Base-by-base conservation (phyloP, 2,329 filamentous ascomycete genomes). In the Sarocladium oryzae region DNA sequence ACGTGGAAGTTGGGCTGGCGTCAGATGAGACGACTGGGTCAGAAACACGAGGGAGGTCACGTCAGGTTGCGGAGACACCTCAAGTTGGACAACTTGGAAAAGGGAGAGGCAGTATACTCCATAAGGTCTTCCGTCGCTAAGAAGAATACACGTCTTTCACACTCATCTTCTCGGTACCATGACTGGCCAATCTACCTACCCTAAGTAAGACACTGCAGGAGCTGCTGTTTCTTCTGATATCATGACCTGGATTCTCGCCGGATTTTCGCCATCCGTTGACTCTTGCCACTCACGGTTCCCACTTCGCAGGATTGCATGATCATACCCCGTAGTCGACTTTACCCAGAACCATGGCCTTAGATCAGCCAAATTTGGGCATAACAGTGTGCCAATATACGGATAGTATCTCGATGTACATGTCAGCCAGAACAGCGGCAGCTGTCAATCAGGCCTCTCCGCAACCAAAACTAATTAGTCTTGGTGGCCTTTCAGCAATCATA, bases 101-200 rank as follows among this genome's bases (percentile, higher is more conserved):
- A 51, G 57, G 60, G 30, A 61, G 65, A 23, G 61, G 61, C 15
- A 60, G 62, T 20, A 53, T 69, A 48, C 58, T 70, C 18, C 66
- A 62, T 36, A 69, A 69, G 58, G 64, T 69, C 55, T 67, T 69
- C 40, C 58, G 66, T 49, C 60, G 64, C 51, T 54, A 55, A 53
- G 63, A 38, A 41, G 15, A 28, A 15, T n/a, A 4, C 21, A 43
- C 9, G 23, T n/a, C n/a, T 16, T 40, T 20, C 21, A 43, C 4
- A 3, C 40, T 26, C 11, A 9, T 45, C 18, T 45, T 3, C n/a
- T 8, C 24, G 6, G 7, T 24, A 32, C 4, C 26, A 10, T 30
- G 21, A n/a, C 43, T 7, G 8, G n/a, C n/a, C n/a, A n/a, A n/a
- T n/a, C n/a, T n/a, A n/a, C n/a, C n/a, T n/a, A n/a, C n/a, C n/a